Conservation (phyloP, 371 early-diverging fungal genomes). For the Mortierella sp. region DNA sequence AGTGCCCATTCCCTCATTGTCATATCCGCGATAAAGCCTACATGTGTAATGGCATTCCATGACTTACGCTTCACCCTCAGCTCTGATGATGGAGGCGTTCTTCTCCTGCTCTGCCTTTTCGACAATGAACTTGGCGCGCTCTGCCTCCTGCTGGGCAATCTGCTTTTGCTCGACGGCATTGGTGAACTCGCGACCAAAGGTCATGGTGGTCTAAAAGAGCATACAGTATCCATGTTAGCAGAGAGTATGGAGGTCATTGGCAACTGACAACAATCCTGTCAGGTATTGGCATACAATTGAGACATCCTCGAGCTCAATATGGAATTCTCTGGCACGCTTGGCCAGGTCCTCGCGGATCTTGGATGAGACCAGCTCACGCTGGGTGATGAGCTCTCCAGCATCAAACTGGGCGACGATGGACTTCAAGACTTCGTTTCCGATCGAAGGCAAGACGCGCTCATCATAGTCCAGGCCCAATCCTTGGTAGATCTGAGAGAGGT, state of each 20-base stretch:
- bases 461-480: conserved; percentile 96
- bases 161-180: conserved; percentile 87
- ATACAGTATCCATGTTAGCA: too few relatives aligned
- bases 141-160: conserved; percentile 96
- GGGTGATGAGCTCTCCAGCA: conserved; percentile 97
- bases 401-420: conserved; percentile 98
- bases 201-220: conserved; percentile 64
- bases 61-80: conserved; percentile 94
- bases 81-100: conserved; percentile 96
- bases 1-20: too few relatives aligned
- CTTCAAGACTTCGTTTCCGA: conserved; percentile 99
- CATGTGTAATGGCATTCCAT: not conserved
- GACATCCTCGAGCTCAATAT: conserved; percentile 96
- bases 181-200: conserved; percentile 92
- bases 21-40: too few relatives aligned
- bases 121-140: conserved; percentile 55
- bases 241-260: too few relatives aligned
- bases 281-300: conserved; percentile 87
- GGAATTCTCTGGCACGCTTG: conserved; percentile 94
- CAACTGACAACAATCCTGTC: too few relatives aligned
- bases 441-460: conserved; percentile 96
- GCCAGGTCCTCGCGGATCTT: conserved; percentile 94
- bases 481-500: conserved; percentile 89
- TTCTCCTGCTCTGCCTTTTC: conserved; percentile 97
- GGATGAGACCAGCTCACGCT: conserved; percentile 96